Conservation (phyloP, 2,329 filamentous ascomycete species). For the Hyphodiscus sp. region DNA sequence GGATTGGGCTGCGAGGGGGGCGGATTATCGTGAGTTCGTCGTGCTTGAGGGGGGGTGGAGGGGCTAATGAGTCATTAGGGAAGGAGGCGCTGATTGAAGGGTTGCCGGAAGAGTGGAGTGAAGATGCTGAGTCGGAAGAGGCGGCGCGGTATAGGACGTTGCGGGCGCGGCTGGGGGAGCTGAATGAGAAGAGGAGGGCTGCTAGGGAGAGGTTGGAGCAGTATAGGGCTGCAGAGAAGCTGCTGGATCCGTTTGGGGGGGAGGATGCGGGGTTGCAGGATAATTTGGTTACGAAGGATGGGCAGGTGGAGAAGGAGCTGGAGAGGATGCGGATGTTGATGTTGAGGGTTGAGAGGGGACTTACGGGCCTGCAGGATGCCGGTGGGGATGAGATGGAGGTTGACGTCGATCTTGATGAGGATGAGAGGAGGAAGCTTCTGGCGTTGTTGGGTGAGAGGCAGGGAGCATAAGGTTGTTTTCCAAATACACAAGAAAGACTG, state of each 20-base stretch:
- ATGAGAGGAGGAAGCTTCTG: constrained; percentile 15
- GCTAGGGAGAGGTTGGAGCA: constrained; percentile 38
- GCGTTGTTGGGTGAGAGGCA: neutral
- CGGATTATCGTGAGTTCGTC: constrained; percentile 27
- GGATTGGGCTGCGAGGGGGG: constrained; percentile 34
- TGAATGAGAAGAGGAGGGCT: constrained; percentile 40
- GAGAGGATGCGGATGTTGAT: constrained; percentile 60
- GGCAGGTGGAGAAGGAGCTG: constrained; percentile 59
- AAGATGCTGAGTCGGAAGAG: constrained; percentile 36
- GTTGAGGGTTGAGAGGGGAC: constrained; percentile 49
- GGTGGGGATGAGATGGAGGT: constrained; percentile 12
- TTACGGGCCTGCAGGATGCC: constrained; percentile 30
- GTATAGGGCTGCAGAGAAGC: constrained; percentile 41
- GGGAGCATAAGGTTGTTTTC: neutral
- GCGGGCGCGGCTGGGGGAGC: constrained; percentile 41
- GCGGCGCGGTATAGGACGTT: constrained; percentile 46
- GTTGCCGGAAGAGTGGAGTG: constrained; percentile 25
- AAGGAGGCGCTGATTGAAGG: constrained; percentile 23
- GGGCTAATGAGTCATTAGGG: constrained; percentile 6
- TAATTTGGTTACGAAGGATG: constrained; percentile 60
- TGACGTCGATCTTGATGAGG: constrained; percentile 21
- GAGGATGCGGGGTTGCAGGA: constrained; percentile 47
- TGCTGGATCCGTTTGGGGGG: constrained; percentile 46
- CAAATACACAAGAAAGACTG: neutral
- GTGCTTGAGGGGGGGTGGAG: neutral